phyloP scores from a whole-genome alignment of 202 grass and related monocot species.

The Eragrostis tef region DNA sequence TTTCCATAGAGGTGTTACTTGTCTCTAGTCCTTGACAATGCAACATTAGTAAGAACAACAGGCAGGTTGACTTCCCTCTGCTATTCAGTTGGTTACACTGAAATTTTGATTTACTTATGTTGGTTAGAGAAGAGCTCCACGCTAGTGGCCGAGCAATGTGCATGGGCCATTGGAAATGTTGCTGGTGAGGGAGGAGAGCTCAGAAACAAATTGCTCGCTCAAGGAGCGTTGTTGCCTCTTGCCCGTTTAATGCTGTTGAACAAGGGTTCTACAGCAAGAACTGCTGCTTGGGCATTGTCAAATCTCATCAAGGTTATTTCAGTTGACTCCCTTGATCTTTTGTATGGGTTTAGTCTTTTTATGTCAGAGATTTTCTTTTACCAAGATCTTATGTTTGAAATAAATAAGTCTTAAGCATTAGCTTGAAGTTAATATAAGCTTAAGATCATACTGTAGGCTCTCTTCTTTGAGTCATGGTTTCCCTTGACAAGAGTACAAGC shows the following conservation, averaged over 20 bases:
- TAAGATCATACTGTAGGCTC: background rate
- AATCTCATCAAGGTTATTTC: constrained; percentile 92
- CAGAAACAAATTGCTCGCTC: constrained; percentile 81
- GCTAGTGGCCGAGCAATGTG: constrained; percentile 81
- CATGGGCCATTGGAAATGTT: constrained; percentile 96
- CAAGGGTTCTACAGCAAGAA: constrained; percentile 80
- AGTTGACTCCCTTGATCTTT: constrained; percentile 20
- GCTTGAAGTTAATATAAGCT: background rate
- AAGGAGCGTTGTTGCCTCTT: constrained; percentile 85
- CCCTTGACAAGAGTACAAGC: background rate
- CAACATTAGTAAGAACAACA: background rate
- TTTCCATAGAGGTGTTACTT: background rate
- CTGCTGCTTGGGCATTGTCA: constrained; percentile 91
- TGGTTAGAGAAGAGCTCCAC: constrained; percentile 82
- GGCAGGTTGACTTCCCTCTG: constrained; percentile 11
- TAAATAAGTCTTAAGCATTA: background rate
- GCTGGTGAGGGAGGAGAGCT: constrained; percentile 88
- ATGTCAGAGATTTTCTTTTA: background rate
- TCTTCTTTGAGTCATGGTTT: background rate
- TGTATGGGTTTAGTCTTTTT: constrained; percentile 2
- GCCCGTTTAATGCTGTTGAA: constrained; percentile 71
- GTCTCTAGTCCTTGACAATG: background rate
- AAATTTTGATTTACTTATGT: constrained; percentile 43
- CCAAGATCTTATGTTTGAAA: background rate
- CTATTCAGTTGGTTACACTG: constrained; percentile 26